Evolutionary conservation across 129 eudicot genomes (phyloP).

Genomic region (Flaveria bidentis): DNA sequence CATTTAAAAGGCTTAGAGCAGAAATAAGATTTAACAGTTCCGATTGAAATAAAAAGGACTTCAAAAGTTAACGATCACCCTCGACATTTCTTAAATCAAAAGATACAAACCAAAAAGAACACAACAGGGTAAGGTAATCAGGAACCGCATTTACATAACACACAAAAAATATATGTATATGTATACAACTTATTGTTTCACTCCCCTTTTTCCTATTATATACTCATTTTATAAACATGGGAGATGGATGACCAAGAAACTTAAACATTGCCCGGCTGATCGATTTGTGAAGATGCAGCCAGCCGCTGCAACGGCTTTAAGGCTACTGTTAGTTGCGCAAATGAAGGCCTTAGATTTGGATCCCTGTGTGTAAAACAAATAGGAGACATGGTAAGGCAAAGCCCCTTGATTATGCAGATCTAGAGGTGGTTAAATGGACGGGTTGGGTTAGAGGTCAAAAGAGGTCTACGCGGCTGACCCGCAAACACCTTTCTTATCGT

Average conservation of each 20-base stretch:
- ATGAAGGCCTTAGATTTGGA: conserved; percentile 92
- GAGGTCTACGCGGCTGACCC: background rate
- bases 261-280: conserved; percentile 48
- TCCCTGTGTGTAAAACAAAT: conserved; percentile 46
- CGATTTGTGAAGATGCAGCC: conserved; percentile 51
- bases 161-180: conserved; percentile 26
- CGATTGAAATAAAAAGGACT: background rate
- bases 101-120: conserved; percentile 16
- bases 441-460: background rate
- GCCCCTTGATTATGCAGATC: background rate
- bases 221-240: conserved; percentile 29
- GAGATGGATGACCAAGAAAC: conserved; percentile 36
- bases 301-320: conserved; percentile 87
- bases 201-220: conserved; percentile 28
- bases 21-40: background rate
- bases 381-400: background rate
- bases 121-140: background rate
- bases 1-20: background rate
- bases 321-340: conserved; percentile 82
- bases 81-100: background rate
- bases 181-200: conserved; percentile 24
- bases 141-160: conserved; percentile 29
- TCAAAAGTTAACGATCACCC: conserved; percentile 1
- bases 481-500: background rate
- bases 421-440: background rate